Conservation (phyloP, 371 early-diverging fungal genomes). For the Mortierella sp. region DNA sequence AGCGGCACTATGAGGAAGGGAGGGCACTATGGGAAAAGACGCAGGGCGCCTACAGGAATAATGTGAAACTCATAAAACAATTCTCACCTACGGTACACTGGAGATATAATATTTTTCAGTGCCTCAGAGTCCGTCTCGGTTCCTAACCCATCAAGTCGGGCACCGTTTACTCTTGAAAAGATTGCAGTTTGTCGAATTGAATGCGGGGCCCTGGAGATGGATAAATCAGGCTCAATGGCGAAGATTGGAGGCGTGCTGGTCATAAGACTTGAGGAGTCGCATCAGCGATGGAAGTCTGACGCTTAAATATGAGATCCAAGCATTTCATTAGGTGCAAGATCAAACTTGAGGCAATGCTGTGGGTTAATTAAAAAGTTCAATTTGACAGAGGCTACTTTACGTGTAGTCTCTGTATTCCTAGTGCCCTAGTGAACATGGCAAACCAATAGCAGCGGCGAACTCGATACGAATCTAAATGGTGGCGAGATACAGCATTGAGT, state of each 20-base stretch:
- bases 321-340: no score
- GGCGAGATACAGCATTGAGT: no score
- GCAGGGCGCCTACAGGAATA: slow-evolving; percentile 6
- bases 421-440: no score
- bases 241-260: slow-evolving; percentile 5
- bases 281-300: not conserved
- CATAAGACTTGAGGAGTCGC: slow-evolving; percentile 7
- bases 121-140: slow-evolving; percentile 5
- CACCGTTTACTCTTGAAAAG: slow-evolving; percentile 1
- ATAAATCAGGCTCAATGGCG: slow-evolving; percentile 7
- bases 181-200: slow-evolving; percentile 9
- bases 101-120: slow-evolving; percentile 15
- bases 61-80: not conserved
- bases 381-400: no score
- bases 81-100: not conserved
- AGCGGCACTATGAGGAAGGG: slow-evolving; percentile 6
- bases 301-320: no score
- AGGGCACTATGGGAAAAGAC: slow-evolving; percentile 5
- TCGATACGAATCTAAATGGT: no score
- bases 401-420: no score
- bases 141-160: slow-evolving; percentile 6
- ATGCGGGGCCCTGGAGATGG: slow-evolving; percentile 15
- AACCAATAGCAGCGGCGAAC: no score
- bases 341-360: no score
- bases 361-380: no score